These are phyloP conservation scores for Paxillus involutus DNA, from an alignment of 768 basidiomycete species.

Conservation along the genomic window DNA sequence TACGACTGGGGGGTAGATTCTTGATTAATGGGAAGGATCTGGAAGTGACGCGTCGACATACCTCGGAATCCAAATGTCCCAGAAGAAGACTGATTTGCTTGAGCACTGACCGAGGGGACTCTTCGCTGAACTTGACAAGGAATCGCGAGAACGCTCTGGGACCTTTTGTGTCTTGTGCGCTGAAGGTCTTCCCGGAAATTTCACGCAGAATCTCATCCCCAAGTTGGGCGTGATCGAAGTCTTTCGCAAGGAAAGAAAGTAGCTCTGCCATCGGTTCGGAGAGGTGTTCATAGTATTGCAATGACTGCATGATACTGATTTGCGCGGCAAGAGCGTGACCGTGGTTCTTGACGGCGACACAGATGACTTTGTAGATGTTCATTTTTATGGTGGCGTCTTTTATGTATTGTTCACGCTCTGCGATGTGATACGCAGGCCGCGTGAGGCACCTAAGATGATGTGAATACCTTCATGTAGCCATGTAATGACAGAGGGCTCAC, in stretches of 20 bases:
- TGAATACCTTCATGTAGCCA: neutral
- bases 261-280: conserved; percentile 94
- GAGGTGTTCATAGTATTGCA: conserved; percentile 94
- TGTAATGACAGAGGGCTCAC: conserved; percentile 28
- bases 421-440: conserved; percentile 82
- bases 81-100: conserved; percentile 89
- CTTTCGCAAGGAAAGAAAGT: conserved; percentile 71
- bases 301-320: conserved; percentile 84
- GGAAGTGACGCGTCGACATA: conserved; percentile 28
- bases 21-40: neutral
- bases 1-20: conserved; percentile 61
- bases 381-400: conserved; percentile 69
- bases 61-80: conserved; percentile 90
- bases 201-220: conserved; percentile 92
- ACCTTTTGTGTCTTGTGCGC: conserved; percentile 80
- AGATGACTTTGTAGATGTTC: conserved; percentile 86
- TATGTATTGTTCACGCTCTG: conserved; percentile 87
- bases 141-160: conserved; percentile 85
- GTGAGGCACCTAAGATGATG: conserved; percentile 70
- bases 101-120: conserved; percentile 74
- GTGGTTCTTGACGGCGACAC: conserved; percentile 89
- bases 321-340: conserved; percentile 82
- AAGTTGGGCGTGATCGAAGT: conserved; percentile 87
- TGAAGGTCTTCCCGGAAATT: conserved; percentile 77
- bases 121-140: conserved; percentile 76